Base-by-base conservation (phyloP, 1,284 basidiomycete genomes). In the Ustilago cynodontis region DNA sequence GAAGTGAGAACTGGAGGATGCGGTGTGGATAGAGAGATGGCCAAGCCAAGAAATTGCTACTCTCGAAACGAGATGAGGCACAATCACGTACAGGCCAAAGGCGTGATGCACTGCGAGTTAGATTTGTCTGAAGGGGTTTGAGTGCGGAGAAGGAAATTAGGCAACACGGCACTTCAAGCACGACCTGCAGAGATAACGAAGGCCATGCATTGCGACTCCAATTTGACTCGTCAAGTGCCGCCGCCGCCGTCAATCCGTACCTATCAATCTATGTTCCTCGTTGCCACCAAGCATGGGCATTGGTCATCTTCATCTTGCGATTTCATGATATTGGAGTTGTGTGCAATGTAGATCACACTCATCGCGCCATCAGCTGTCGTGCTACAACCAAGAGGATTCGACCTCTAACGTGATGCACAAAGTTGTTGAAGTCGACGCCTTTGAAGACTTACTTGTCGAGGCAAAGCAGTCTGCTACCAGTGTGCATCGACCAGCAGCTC, bases 171-270 rank as follows among this genome's bases (percentile, higher is more conserved):
- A 37, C 35, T 37, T 37, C 35, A 45, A 24, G 26, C 35, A 45
- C 16, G n/a, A 57, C 61, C 55, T 58, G 62, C 62, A 65, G 63
- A 65, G 63, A 65, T 65, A 65, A 65, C 63, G 51, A 60, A 43
- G 2, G 26, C 52, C 29, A 37, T 24, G 35, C 35, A 11, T 37
- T 37, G 7, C 52, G 18, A 39, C 3, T n/a, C 49, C 6, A n/a
- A 14, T 41, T 18, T 50, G 49, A 50, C 49, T 50, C 49, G 49
- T 29, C 18, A n/a, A 45, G 43, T 45, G 43, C 43, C 20, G 49
- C 24, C 49, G 14, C 22, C 14, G n/a, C 43, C 10, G 7, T 9
- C 43, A 45, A 9, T 45, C n/a, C n/a, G n/a, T n/a, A n/a, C n/a
- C n/a, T n/a, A n/a, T n/a, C n/a, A n/a, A n/a, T n/a, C n/a, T n/a